Conservation (phyloP, 2,329 filamentous ascomycete species). For the Didymella sp. region DNA sequence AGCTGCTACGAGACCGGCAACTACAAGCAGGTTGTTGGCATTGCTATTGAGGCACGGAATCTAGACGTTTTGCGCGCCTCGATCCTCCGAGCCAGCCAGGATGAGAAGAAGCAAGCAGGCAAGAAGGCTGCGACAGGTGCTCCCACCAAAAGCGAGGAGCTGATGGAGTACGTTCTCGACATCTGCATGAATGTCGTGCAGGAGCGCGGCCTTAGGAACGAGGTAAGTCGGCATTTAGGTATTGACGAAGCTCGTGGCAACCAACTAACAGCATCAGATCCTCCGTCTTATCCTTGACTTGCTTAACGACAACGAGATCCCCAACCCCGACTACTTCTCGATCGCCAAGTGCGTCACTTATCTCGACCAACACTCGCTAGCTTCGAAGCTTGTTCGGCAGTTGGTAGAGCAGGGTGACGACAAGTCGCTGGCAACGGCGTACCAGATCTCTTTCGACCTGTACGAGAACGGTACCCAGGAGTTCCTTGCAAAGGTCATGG, state of each 20-base stretch:
- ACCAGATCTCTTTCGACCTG: slow-evolving; percentile 96
- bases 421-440: slow-evolving; percentile 82
- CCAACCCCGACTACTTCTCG: slow-evolving; percentile 93
- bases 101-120: slow-evolving; percentile 75
- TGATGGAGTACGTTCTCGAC: slow-evolving; percentile 94
- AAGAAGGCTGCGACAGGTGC: slow-evolving; percentile 63
- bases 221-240: slow-evolving; percentile 52
- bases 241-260: not conserved
- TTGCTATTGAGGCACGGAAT: slow-evolving; percentile 93
- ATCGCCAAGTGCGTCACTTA: slow-evolving; percentile 98
- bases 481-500: slow-evolving; percentile 88
- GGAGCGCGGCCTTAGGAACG: slow-evolving; percentile 82
- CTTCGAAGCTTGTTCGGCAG: slow-evolving; percentile 81
- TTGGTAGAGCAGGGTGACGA: slow-evolving; percentile 81
- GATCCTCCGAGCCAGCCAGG: slow-evolving; percentile 86
- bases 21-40: slow-evolving; percentile 95
- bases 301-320: slow-evolving; percentile 91
- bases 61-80: slow-evolving; percentile 84
- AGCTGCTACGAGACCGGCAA: slow-evolving; percentile 84
- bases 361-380: slow-evolving; percentile 88
- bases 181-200: slow-evolving; percentile 99
- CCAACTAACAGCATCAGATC: slow-evolving; percentile 62
- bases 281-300: slow-evolving; percentile 91
- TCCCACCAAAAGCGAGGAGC: slow-evolving; percentile 76
- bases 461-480: slow-evolving; percentile 99